These are phyloP conservation scores for Penstemon davidsonii DNA, from an alignment of 257 asterid species.

Conservation along the genomic window DNA sequence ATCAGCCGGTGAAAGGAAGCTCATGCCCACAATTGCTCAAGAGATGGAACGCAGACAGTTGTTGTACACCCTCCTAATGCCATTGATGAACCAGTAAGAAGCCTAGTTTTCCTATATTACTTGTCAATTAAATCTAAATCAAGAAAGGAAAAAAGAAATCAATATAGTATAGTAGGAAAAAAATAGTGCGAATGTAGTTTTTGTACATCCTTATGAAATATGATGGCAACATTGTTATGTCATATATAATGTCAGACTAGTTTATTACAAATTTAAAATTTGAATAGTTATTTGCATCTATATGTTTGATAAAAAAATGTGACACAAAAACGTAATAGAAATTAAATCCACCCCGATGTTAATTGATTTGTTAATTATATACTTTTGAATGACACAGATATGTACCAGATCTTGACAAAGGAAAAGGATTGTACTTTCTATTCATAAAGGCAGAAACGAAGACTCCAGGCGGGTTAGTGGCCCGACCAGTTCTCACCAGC, in stretches of 20 bases:
- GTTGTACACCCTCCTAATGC: conserved; percentile 71
- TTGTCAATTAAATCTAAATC: background rate
- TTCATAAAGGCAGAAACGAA: conserved; percentile 68
- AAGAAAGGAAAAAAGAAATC: background rate
- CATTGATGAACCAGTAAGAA: conserved; percentile 85
- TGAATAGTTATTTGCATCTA: too few relatives aligned
- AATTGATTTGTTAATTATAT: background rate
- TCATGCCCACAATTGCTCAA: conserved; percentile 74
- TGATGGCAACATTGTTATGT: too few relatives aligned
- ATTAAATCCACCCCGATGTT: background rate
- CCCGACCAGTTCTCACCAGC: conserved; percentile 85
- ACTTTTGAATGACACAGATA: conserved; percentile 38
- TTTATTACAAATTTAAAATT: too few relatives aligned
- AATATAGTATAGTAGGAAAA: too few relatives aligned
- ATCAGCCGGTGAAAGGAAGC: conserved; percentile 86
- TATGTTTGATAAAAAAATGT: background rate
- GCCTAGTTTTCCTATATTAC: background rate
- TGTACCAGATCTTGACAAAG: conserved; percentile 69
- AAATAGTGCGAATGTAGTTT: too few relatives aligned
- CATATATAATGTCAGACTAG: too few relatives aligned
- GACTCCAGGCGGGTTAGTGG: conserved; percentile 74
- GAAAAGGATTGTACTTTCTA: conserved; percentile 70
- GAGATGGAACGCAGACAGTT: conserved; percentile 76
- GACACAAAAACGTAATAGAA: background rate
- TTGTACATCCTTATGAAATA: too few relatives aligned